A percentile compares a stretch with the other conserved stretches of the same genome.
Evolutionary conservation across 805 yeast genomes (phyloP).

Genomic region (Yamadazyma sp.): DNA sequence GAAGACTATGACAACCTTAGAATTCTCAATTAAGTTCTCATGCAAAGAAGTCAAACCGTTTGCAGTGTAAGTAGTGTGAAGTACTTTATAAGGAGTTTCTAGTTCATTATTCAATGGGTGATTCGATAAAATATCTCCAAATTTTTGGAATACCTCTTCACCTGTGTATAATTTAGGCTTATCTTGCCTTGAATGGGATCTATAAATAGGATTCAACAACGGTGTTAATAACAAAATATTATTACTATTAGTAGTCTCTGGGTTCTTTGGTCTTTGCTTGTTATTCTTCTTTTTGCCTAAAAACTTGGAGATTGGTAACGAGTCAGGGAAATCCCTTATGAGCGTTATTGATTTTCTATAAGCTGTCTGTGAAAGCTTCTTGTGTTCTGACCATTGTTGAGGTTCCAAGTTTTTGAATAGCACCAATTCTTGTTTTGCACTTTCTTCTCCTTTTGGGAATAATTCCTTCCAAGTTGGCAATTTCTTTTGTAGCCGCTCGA

Average conservation of each 20-base stretch:
- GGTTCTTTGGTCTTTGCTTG: conserved; percentile 23
- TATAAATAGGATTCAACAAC: conserved; percentile 34
- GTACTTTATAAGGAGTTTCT: conserved; percentile 40
- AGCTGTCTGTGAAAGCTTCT: conserved; percentile 40
- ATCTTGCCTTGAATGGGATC: conserved; percentile 9
- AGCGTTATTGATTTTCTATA: conserved; percentile 52
- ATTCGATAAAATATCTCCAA: conserved; percentile 45
- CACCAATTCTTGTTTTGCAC: conserved; percentile 18
- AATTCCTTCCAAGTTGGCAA: conserved; percentile 45
- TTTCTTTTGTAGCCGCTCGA: conserved; percentile 40
- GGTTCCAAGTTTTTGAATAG: conserved; percentile 27
- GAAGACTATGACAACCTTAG: conserved; percentile 50
- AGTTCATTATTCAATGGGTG: conserved; percentile 22
- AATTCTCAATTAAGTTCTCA: conserved; percentile 49
- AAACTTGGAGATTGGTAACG: conserved; percentile 46
- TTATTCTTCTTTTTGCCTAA: conserved; percentile 25
- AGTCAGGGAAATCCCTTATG: conserved; percentile 50
- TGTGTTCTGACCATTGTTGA: conserved; percentile 41
- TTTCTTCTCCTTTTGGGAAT: conserved; percentile 33
- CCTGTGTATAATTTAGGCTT: conserved; percentile 32
- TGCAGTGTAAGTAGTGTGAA: conserved; percentile 58
- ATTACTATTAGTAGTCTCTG: conserved; percentile 10
- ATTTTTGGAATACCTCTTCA: conserved; percentile 51
- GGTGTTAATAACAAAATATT: conserved; percentile 37
- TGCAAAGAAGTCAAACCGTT: conserved; percentile 54